Evolutionary conservation across 352 stramenopile genomes (phyloP), one percentile per base, ranked within the genome.

Genomic region (Globisporangium ultimum): DNA sequence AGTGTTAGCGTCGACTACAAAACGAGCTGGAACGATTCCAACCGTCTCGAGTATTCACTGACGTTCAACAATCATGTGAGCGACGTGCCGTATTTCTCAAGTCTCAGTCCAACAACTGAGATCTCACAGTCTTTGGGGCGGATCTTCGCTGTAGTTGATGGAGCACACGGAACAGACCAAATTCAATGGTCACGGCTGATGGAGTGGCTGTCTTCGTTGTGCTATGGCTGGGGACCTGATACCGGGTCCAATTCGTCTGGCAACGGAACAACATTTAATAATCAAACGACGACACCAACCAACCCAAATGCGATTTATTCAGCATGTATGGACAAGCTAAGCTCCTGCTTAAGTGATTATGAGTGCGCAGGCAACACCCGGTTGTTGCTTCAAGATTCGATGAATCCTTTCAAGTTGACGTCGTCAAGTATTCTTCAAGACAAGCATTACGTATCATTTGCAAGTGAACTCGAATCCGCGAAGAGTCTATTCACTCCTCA

Each of bases 291-390:
- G 22, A 40, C 24, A 34, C 36, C 52, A 47, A 50, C 21, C 17
- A 52, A 43, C 17, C 43, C 55, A 28, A 24, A 41, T 14, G 24
- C 47, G 17, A 54, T 61, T 36, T 61, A 43, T 22, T 18, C 45
- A 10, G 20, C 20, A 15, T 61, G 55, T 45, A 54, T 61, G 55
- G 12, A 47, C 15, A 61, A 54, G 20, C 40, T 61, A 12, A 53
- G 32, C 21, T 22, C 32, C 5, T 61, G 55, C 20, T 38, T 61
- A 13, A 34, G 15, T 17, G 55, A 61, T 21, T 50, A 21, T 18
- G 43, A 61, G 11, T 61, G 55, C n/a, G 24, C 17, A 10, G 18
- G 24, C 17, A 18, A n/a, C n/a, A 24, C 52, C 9, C 18, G 52
- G 17, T 15, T n/a, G 8, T 18, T 48, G 14, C 41, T 58, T 21